Evolutionary conservation across 2,329 filamentous ascomycete species (phyloP).

Genomic region (Teratosphaeriaceae sp.): DNA sequence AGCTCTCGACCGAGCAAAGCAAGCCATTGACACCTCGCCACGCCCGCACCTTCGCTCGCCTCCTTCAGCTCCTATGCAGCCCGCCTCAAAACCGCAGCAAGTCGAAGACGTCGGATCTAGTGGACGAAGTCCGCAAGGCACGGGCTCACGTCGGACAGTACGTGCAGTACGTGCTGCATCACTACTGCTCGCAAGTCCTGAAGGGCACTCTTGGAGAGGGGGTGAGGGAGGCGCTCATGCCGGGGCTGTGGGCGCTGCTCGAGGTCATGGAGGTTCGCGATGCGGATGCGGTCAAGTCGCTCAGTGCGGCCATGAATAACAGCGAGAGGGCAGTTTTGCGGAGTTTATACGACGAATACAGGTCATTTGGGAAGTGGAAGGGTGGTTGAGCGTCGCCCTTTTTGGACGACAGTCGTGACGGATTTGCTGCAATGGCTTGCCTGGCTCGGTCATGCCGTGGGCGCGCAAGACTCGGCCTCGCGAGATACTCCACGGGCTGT

Average conservation of each 20-base stretch:
- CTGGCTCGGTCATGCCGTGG: slow-evolving; percentile 17
- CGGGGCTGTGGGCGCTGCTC: slow-evolving; percentile 47
- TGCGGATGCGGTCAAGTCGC: slow-evolving; percentile 41
- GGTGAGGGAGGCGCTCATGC: slow-evolving; percentile 47
- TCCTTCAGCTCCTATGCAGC: slow-evolving; percentile 55
- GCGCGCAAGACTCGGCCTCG: slow-evolving; percentile 5
- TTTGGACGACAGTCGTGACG: slow-evolving; percentile 16
- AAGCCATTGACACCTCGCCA: slow-evolving; percentile 36
- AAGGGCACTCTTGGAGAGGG: slow-evolving; percentile 42
- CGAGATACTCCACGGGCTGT: too few species aligned
- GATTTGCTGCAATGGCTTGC: slow-evolving; percentile 8
- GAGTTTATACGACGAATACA: slow-evolving; percentile 47
- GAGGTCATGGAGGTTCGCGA: slow-evolving; percentile 42
- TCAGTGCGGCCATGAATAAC: slow-evolving; percentile 47
- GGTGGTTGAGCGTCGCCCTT: slow-evolving; percentile 12
- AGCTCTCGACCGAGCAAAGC: slow-evolving; percentile 14
- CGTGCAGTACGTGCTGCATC: slow-evolving; percentile 50
- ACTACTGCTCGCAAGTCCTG: slow-evolving; percentile 50
- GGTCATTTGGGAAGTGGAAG: slow-evolving; percentile 29
- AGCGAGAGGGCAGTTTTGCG: slow-evolving; percentile 48
- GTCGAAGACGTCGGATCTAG: slow-evolving; percentile 35
- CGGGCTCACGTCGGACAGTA: slow-evolving; percentile 52
- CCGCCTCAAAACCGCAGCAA: slow-evolving; percentile 45
- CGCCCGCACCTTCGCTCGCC: slow-evolving; percentile 45
- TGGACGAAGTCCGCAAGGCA: slow-evolving; percentile 54